Conservation (phyloP, 148 eudicot species). For the Chenopodium suecicum region DNA sequence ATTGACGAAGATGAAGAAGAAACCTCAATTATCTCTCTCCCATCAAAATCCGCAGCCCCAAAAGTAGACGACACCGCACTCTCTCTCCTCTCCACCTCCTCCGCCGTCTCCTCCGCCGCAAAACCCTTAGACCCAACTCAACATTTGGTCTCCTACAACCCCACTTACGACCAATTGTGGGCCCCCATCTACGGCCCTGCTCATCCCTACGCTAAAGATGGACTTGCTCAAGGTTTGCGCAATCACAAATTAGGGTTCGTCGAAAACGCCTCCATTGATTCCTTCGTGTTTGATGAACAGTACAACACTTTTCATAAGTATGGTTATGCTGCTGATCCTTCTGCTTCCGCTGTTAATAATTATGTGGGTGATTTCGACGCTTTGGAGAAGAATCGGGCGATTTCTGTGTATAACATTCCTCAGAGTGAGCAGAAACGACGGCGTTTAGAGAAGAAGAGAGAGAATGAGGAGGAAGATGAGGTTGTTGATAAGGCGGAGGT, state of each 20-base stretch:
- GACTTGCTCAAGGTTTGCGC: conserved; percentile 81
- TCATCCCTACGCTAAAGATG: conserved; percentile 91
- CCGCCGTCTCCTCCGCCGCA: conserved; percentile 20
- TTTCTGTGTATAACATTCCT: conserved; percentile 77
- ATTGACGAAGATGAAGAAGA: conserved; percentile 2
- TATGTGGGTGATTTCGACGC: conserved; percentile 62
- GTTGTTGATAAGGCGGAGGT: conserved; percentile 35
- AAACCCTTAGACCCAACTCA: conserved; percentile 81
- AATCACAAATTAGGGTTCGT: conserved; percentile 95
- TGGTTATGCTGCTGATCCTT: conserved; percentile 90
- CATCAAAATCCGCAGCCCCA: conserved; percentile 75
- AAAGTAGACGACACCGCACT: conserved; percentile 82
- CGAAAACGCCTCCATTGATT: conserved; percentile 65
- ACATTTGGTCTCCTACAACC: conserved; percentile 70
- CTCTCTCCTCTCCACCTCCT: conserved; percentile 58
- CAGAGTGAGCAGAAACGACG: conserved; percentile 72
- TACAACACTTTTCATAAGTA: conserved; percentile 77
- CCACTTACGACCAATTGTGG: conserved; percentile 94
- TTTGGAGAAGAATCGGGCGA: conserved; percentile 39
- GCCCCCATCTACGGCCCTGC: conserved; percentile 88
- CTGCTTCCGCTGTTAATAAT: conserved; percentile 38
- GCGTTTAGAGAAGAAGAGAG: conserved; percentile 58
- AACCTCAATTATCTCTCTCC: conserved; percentile 35
- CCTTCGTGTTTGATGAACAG: conserved; percentile 83
- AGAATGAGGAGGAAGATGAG: conserved; percentile 27